A percentile compares a stretch with the other conserved stretches of the same genome.
Evolutionary conservation across 768 basidiomycete genomes (phyloP).

Genomic region (Agaricus subrufescens): DNA sequence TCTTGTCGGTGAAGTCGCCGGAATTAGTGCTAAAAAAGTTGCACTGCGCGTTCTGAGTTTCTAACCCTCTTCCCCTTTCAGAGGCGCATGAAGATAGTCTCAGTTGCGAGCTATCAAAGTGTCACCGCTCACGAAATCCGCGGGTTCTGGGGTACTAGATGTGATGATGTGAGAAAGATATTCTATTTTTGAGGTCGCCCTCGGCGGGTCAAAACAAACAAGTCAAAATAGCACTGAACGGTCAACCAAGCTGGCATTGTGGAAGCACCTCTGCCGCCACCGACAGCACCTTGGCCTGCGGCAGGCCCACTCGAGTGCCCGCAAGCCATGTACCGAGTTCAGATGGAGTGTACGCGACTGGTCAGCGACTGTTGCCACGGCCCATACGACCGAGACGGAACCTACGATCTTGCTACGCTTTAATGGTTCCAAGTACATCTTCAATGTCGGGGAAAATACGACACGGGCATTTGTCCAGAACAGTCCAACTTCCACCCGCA

Average conservation of each 20-base stretch:
- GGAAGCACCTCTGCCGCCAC: not conserved
- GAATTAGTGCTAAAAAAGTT: too few relatives aligned
- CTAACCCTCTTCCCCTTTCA: too few relatives aligned
- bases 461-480: conserved; percentile 70
- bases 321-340: not conserved
- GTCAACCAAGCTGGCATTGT: not conserved
- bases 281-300: not conserved
- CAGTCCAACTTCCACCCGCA: conserved; percentile 57
- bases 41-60: too few relatives aligned
- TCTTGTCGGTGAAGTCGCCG: too few relatives aligned
- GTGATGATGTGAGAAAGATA: too few relatives aligned
- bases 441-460: conserved; percentile 83
- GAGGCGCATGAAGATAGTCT: too few relatives aligned
- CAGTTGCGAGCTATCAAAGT: too few relatives aligned
- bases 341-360: conserved; percentile 33
- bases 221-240: not conserved
- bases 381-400: conserved; percentile 71
- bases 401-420: conserved; percentile 73
- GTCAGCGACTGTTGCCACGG: conserved; percentile 55
- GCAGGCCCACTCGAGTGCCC: not conserved
- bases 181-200: not conserved
- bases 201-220: not conserved
- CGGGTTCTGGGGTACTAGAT: too few relatives aligned
- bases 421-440: conserved; percentile 77
- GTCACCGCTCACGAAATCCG: too few relatives aligned